These are phyloP conservation scores for Phanerochaete sordida DNA, from an alignment of 768 basidiomycete genomes.

Conservation along the genomic window DNA sequence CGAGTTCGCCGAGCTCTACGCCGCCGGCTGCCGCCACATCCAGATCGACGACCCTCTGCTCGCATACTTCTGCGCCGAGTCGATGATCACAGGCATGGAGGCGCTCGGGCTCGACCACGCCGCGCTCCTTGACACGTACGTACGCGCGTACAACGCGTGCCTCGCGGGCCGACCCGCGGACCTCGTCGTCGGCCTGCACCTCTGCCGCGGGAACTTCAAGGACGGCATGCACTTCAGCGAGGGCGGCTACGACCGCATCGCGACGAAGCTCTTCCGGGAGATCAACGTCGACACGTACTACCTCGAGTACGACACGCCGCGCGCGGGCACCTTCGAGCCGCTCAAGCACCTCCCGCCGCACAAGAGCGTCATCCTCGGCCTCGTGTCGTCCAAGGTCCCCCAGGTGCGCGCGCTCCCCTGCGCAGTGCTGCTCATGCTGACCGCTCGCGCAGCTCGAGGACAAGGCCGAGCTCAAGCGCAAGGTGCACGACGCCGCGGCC, in stretches of 20 bases:
- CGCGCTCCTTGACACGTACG: conserved; percentile 61
- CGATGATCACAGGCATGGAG: conserved; percentile 53
- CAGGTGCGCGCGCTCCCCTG: conserved; percentile 19
- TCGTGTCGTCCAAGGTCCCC: conserved; percentile 42
- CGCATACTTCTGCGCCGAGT: conserved; percentile 64
- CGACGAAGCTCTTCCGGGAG: conserved; percentile 50
- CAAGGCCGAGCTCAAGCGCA: conserved; percentile 32
- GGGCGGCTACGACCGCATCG: conserved; percentile 57
- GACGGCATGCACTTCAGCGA: conserved; percentile 52
- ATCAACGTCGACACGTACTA: conserved; percentile 54
- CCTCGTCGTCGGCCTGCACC: conserved; percentile 53
- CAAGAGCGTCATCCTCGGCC: conserved; percentile 40
- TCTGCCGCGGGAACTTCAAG: conserved; percentile 49
- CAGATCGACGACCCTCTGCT: conserved; percentile 48
- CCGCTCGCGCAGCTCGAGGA: conserved; percentile 34
- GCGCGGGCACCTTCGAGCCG: conserved; percentile 56
- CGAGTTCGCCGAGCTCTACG: conserved; percentile 43
- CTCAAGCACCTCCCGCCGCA: conserved; percentile 46
- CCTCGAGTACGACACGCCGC: conserved; percentile 64
- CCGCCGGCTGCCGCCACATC: conserved; percentile 39
- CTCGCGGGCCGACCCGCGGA: conserved; percentile 51
- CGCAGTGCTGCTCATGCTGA: background rate
- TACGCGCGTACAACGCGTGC: conserved; percentile 58
- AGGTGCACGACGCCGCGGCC: conserved; percentile 41
- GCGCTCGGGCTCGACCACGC: conserved; percentile 58